A percentile compares a stretch with the other conserved stretches of the same genome.
Conservation (phyloP, 129 eudicot genomes). For the Daucus carota region DNA sequence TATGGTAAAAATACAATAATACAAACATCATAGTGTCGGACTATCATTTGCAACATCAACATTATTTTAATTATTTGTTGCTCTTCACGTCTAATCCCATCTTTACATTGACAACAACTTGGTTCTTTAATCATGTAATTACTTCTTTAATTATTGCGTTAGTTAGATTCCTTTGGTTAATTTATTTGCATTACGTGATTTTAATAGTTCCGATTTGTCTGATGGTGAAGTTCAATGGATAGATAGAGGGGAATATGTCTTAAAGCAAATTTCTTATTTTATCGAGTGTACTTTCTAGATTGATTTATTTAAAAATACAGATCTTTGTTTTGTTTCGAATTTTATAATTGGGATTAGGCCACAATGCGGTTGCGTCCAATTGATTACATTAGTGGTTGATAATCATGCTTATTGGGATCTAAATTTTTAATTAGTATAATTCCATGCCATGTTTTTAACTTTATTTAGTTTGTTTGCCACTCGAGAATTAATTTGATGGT, state of each 20-base stretch:
- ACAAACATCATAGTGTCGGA: neutral
- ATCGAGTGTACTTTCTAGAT: neutral
- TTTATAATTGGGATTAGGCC: neutral
- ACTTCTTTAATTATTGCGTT: conserved; percentile 1
- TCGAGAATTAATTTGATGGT: neutral
- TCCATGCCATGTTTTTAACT: neutral
- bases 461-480: conserved; percentile 2
- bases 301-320: neutral
- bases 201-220: conserved; percentile 2
- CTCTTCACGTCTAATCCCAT: conserved; percentile 1
- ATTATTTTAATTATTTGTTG: neutral
- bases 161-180: conserved; percentile 3
- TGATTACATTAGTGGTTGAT: neutral
- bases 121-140: neutral
- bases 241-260: conserved; percentile 3
- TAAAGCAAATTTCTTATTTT: conserved; percentile 5
- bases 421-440: neutral
- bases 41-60: neutral
- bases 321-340: neutral
- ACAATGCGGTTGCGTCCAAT: neutral
- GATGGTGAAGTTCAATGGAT: conserved; percentile 3
- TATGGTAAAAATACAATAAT: neutral
- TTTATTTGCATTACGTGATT: neutral
- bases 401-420: neutral
- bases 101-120: conserved; percentile 14